Base-by-base conservation (phyloP, 2,329 filamentous ascomycete genomes). In the Ophiostoma piceae region DNA sequence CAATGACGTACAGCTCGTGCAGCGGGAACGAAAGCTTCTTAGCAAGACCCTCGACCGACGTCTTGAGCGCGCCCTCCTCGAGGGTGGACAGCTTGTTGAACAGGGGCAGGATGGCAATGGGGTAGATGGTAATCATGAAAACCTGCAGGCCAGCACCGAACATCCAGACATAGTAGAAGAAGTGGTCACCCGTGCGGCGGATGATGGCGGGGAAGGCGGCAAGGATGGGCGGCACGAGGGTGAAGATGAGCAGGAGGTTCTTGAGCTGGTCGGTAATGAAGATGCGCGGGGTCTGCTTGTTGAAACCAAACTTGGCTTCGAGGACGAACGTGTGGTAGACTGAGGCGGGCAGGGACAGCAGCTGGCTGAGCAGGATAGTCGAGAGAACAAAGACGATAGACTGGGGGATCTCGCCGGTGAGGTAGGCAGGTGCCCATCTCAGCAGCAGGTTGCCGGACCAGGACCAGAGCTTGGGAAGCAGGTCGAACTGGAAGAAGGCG, bases 41-140 rank as follows among this genome's bases (percentile, higher is more conserved):
- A 67, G 95, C 93, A 71, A 99, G 86, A 47, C 84, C 86, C 80
- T 99, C 94, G 70, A 98, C 93, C 68, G 90, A 87, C 39, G 89
- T 88, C 86, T 98, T 98, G 77, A 99, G 86, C 73, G 89, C 85
- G 73, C 95, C 95, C 70, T 92, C 89, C 77, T 96, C 85, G 64
- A 99, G 87, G 22, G 95, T 94, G 39, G 94, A 96, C 71, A 99
- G 87, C 83, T 97, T 99, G 85, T 99, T 99, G 87, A 99, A 99
- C 75, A 99, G 81, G 2, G 95, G 95, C 66, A 97, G 86, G 75
- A 99, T 98, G 73, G 90, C 88, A 76, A 97, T 92, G 0, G 95
- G 95, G 81, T 97, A 99, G 78, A 97, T 91, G 65, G 95, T 97
- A 76, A 97, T 97, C 81, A 92, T 94, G 79, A 95, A 94, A 73